Evolutionary conservation across 768 basidiomycete genomes (phyloP).

Genomic region (Suillus decipiens): DNA sequence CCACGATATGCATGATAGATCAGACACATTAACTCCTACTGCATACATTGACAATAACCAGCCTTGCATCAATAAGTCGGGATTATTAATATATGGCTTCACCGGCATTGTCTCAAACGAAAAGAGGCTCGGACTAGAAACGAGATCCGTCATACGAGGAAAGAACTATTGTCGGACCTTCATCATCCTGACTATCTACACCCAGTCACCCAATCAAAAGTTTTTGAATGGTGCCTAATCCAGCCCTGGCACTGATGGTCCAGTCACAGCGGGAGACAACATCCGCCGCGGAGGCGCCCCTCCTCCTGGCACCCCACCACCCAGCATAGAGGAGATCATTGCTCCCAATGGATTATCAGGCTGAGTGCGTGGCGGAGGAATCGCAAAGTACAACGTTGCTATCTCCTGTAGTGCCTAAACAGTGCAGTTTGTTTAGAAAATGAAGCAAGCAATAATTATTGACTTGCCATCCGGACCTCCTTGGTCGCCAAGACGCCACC

Average conservation of each 20-base stretch:
- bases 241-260: slow-evolving; percentile 28
- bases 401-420: slow-evolving; percentile 67
- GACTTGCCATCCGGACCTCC: slow-evolving; percentile 64
- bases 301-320: slow-evolving; percentile 53
- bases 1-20: neutral
- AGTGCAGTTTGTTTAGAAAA: neutral
- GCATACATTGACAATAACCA: neutral
- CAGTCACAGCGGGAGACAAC: slow-evolving; percentile 27
- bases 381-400: slow-evolving; percentile 79
- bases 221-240: slow-evolving; percentile 19
- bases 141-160: too few species aligned
- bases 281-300: slow-evolving; percentile 27
- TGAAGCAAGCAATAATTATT: neutral
- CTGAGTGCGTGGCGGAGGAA: slow-evolving; percentile 73
- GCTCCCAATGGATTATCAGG: slow-evolving; percentile 83
- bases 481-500: slow-evolving; percentile 60
- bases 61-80: neutral
- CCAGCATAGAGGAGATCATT: slow-evolving; percentile 87
- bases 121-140: too few species aligned
- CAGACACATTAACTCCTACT: neutral
- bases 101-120: too few species aligned
- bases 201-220: slow-evolving; percentile 8
- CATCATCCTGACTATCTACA: too few species aligned
- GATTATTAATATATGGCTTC: slow-evolving; percentile 1
- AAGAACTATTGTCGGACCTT: too few species aligned